Base-by-base conservation (phyloP, 495 filamentous ascomycete species). In the Aspergillus campestris region DNA sequence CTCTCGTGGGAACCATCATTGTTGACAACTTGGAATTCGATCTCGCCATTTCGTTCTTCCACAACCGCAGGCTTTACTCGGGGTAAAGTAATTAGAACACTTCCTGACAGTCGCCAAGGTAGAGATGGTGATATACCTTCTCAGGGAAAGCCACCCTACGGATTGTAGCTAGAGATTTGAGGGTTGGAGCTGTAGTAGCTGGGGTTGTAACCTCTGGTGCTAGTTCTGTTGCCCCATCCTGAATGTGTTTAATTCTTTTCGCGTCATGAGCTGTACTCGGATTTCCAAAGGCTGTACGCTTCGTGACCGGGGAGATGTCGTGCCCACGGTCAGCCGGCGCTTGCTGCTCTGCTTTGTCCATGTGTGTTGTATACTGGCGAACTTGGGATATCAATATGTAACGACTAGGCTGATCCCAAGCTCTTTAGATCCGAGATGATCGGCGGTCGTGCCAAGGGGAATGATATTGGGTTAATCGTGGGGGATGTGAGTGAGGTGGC, bases 1-100 rank as follows among this genome's bases (percentile, higher is more conserved):
- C 85, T 92, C 57, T 95, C 89, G 36, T 82, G 77, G n/a, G 80
- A 74, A 52, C 84, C 83, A 60, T 98, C 94, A 60, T 98, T 98
- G 67, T 98, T 97, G 49, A 98, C 92, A 0, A 96, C 92, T 27
- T 89, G 82, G 56, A 98, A 97, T 61, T 96, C 90, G 50, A 98
- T 98, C 37, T 95, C 89, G 54, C 92, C 90, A 58, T 86, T 85
- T 51, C 87, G 85, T 63, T 98, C 92, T 64, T 98, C 92, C 45
- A 91, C 73, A 0, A 94, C 91, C 1, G 92, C 94, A n/a, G 89
- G 86, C 83, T 88, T 24, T 4, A 24, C n/a, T n/a, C n/a, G n/a
- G n/a, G n/a, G n/a, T n/a, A n/a, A n/a, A n/a, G n/a, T n/a, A n/a
- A n/a, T n/a, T n/a, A n/a, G n/a, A n/a, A n/a, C n/a, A n/a, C n/a